These are phyloP conservation scores for Cryphonectria naterciae DNA, from an alignment of 2,329 filamentous ascomycete species.

Conservation along the genomic window DNA sequence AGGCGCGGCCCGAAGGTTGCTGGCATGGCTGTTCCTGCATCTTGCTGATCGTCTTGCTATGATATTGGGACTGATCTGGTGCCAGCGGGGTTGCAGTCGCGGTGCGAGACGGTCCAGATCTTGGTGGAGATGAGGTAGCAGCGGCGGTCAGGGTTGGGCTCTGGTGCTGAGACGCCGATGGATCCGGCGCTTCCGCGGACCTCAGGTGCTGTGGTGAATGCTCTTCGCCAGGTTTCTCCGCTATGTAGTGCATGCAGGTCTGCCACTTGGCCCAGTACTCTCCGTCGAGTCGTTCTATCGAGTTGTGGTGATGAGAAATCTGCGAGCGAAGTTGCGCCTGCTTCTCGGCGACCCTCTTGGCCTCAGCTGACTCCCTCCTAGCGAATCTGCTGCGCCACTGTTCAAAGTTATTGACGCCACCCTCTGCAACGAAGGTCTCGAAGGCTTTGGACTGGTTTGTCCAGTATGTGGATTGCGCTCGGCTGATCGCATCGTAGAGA, in stretches of 20 bases:
- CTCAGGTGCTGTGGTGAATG: neutral
- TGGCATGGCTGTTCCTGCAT: neutral
- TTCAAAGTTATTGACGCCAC: neutral
- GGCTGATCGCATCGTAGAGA: neutral
- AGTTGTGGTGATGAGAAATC: neutral
- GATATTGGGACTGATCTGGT: neutral
- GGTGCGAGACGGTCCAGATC: neutral
- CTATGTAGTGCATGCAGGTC: neutral
- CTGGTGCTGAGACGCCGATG: neutral
- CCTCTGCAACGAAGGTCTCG: neutral
- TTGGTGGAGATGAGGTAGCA: neutral
- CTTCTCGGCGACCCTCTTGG: neutral
- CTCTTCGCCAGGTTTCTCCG: neutral
- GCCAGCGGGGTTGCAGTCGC: neutral
- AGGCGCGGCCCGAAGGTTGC: neutral
- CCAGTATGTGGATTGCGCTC: conserved; percentile 12
- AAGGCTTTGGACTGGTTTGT: neutral
- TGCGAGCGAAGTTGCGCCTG: neutral
- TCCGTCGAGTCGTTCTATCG: neutral
- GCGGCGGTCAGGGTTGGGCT: neutral
- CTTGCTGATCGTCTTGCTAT: neutral
- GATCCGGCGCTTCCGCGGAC: neutral
- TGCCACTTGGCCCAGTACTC: conserved; percentile 23
- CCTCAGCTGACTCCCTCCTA: neutral
- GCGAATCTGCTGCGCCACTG: conserved; percentile 15